Evolutionary conservation across 2,329 filamentous ascomycete genomes (phyloP).

Genomic region (Elsinoe necatrix): DNA sequence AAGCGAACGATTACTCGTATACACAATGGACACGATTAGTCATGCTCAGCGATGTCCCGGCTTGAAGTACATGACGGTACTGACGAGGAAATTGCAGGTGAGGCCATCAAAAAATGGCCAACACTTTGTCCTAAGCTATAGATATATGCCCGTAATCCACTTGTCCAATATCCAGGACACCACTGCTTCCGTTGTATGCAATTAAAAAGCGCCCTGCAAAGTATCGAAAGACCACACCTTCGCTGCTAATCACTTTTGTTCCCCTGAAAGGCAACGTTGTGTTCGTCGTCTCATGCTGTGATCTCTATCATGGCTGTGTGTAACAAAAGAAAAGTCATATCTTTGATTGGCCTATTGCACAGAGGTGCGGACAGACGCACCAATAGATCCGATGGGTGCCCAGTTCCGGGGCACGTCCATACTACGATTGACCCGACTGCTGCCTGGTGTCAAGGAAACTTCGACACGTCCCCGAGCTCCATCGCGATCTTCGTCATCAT

Average conservation of each 20-base stretch:
- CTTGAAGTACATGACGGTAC: too few species aligned
- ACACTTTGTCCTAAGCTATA: not conserved
- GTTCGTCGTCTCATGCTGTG: slow-evolving; percentile 1
- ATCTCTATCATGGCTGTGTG: not conserved
- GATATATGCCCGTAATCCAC: slow-evolving; percentile 1
- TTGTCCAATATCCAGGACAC: not conserved
- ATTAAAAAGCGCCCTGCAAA: not conserved
- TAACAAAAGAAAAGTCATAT: not conserved
- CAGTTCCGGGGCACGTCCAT: slow-evolving; percentile 55
- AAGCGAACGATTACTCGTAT: not conserved
- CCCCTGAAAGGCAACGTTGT: not conserved
- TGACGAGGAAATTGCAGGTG: too few species aligned
- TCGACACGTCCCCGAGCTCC: slow-evolving; percentile 38
- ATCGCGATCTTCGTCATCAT: slow-evolving; percentile 43
- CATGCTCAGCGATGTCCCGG: too few species aligned
- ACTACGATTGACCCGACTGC: slow-evolving; percentile 49
- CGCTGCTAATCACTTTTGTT: slow-evolving; percentile 9
- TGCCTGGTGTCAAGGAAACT: slow-evolving; percentile 55
- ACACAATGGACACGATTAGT: too few species aligned
- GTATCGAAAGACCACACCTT: not conserved
- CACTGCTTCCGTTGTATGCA: slow-evolving; percentile 8
- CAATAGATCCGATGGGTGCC: slow-evolving; percentile 23
- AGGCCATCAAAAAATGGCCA: not conserved
- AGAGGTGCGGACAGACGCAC: slow-evolving; percentile 1
- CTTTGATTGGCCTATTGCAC: slow-evolving; percentile 12